A percentile compares a stretch with the other conserved stretches of the same genome.
These are phyloP conservation scores for Sugiyamaella americana DNA, from an alignment of 805 yeast species.

Conservation along the genomic window DNA sequence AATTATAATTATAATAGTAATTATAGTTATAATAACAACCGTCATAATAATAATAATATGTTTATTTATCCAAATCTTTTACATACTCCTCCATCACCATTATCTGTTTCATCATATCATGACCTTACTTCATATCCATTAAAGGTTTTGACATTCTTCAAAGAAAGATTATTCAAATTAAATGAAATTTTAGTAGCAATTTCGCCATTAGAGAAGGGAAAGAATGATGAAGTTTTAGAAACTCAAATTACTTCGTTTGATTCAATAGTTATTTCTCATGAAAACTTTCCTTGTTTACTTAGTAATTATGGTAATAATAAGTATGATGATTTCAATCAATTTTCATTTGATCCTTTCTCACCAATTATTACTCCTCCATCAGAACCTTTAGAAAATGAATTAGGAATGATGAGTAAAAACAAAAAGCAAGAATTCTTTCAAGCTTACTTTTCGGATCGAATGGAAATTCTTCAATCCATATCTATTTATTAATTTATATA, in stretches of 20 bases:
- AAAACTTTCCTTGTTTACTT: constrained; percentile 14
- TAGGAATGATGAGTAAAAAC: constrained; percentile 6
- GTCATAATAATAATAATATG: background rate
- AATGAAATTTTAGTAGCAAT: constrained; percentile 18
- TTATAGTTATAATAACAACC: background rate
- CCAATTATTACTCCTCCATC: constrained; percentile 10
- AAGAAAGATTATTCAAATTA: constrained; percentile 20
- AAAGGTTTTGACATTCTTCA: constrained; percentile 29
- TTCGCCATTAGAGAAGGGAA: constrained; percentile 11
- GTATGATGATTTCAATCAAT: constrained; percentile 2
- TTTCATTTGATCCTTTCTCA: constrained; percentile 2
- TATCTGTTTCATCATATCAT: background rate
- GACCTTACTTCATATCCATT: constrained; percentile 26
- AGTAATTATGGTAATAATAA: background rate
- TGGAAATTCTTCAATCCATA: constrained; percentile 19
- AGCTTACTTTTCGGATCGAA: constrained; percentile 20
- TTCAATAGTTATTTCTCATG: constrained; percentile 13
- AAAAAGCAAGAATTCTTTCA: constrained; percentile 14
- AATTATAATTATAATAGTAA: background rate
- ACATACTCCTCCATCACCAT: background rate
- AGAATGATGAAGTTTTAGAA: constrained; percentile 23
- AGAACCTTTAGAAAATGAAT: constrained; percentile 2
- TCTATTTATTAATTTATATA: constrained; percentile 10
- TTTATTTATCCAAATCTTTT: background rate
- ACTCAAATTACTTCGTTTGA: constrained; percentile 27